These are phyloP conservation scores for Arachnomyces sp. DNA, from an alignment of 2,329 filamentous ascomycete genomes.

Conservation along the genomic window DNA sequence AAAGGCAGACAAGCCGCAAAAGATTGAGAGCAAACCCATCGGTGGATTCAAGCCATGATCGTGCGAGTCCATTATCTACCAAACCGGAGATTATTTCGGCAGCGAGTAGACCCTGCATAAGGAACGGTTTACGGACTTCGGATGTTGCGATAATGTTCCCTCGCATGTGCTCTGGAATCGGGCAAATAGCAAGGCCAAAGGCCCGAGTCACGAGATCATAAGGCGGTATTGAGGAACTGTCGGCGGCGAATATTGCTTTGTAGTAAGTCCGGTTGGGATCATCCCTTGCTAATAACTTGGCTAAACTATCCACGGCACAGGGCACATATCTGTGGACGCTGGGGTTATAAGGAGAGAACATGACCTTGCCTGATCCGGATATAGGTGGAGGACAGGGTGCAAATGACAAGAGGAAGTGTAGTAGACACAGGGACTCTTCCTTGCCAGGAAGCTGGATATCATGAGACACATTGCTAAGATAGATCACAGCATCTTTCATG, in stretches of 20 bases:
- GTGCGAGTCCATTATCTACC: conserved; percentile 55
- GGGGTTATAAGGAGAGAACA: conserved; percentile 76
- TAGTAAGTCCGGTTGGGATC: conserved; percentile 86
- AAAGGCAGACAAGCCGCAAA: conserved; percentile 63
- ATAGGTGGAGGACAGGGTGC: conserved; percentile 69
- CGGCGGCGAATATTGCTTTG: conserved; percentile 70
- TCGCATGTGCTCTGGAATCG: conserved; percentile 66
- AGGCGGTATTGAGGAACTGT: conserved; percentile 56
- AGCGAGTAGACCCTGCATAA: conserved; percentile 87
- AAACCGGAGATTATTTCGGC: conserved; percentile 69
- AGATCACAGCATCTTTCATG: conserved; percentile 88
- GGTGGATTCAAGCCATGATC: conserved; percentile 72
- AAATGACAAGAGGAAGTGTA: conserved; percentile 87
- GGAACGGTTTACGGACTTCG: conserved; percentile 75
- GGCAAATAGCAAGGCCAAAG: conserved; percentile 78
- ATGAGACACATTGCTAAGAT: conserved; percentile 81
- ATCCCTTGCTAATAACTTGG: conserved; percentile 85
- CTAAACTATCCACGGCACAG: conserved; percentile 79
- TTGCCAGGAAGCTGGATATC: conserved; percentile 73
- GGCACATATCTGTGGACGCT: conserved; percentile 79
- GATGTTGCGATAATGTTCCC: conserved; percentile 59
- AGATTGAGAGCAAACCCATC: conserved; percentile 80
- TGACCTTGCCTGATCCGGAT: conserved; percentile 49
- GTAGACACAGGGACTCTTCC: conserved; percentile 76
- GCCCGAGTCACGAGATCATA: conserved; percentile 78